Conservation (phyloP, 2,329 filamentous ascomycete species). For the Paecilomyces sp. region DNA sequence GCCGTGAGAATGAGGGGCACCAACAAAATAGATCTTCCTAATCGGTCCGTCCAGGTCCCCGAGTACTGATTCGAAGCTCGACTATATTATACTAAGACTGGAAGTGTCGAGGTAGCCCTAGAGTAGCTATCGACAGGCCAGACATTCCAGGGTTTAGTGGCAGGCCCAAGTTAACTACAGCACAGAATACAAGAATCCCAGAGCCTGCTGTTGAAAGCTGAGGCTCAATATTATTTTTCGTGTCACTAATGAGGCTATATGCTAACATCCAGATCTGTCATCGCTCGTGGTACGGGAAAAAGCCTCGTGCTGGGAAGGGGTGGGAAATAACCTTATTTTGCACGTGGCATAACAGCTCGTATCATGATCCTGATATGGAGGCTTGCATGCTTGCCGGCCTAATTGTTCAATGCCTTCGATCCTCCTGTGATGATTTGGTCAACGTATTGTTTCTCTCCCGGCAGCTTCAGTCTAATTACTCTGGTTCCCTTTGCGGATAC, state of each 20-base stretch:
- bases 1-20: background rate
- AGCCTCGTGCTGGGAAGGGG: background rate
- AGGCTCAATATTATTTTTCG: no score
- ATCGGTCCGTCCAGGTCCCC: background rate
- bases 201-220: background rate
- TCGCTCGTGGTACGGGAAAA: no score
- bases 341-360: background rate
- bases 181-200: background rate
- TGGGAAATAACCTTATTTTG: background rate
- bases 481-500: background rate
- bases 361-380: background rate
- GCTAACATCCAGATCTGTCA: no score
- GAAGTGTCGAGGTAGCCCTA: background rate
- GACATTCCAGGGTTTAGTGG: no score
- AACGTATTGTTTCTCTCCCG: background rate
- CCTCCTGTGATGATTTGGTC: background rate
- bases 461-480: background rate
- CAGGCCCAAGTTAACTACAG: no score
- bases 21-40: background rate
- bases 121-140: background rate
- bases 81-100: background rate
- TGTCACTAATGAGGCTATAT: no score
- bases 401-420: background rate
- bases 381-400: background rate
- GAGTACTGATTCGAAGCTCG: background rate